phyloP scores from a whole-genome alignment of 2,329 filamentous ascomycete genomes.

The Colletotrichum somersetense region DNA sequence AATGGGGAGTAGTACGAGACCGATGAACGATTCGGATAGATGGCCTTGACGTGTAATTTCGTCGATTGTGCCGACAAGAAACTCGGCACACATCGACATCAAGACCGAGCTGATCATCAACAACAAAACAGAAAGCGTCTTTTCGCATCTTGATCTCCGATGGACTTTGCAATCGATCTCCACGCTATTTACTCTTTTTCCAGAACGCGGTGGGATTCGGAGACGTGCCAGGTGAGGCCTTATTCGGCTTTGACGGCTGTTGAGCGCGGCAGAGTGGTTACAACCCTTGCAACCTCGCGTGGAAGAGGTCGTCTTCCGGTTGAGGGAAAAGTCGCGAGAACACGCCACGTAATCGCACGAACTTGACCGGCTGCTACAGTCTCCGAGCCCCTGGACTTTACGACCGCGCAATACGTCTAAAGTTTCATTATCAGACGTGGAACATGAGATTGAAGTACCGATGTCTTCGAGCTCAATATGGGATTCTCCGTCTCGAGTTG shows the following conservation, averaged over 20 bases:
- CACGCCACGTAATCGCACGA: slow-evolving; percentile 44
- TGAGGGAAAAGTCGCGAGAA: slow-evolving; percentile 45
- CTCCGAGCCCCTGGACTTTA: background rate
- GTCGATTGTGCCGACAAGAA: slow-evolving; percentile 70
- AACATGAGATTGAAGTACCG: background rate
- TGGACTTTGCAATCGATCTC: fast-evolving
- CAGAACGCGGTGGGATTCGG: slow-evolving; percentile 40
- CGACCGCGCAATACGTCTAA: background rate
- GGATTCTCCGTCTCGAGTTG: background rate
- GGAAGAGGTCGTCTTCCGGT: slow-evolving; percentile 45
- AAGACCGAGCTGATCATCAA: slow-evolving; percentile 66
- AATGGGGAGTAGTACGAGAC: slow-evolving; percentile 72
- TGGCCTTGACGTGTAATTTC: slow-evolving; percentile 62
- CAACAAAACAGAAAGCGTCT: slow-evolving; percentile 60
- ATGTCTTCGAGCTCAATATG: slow-evolving; percentile 35
- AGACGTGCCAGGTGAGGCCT: slow-evolving; percentile 43
- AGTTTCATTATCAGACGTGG: slow-evolving; percentile 27
- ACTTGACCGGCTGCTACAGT: slow-evolving; percentile 17
- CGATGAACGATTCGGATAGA: slow-evolving; percentile 70
- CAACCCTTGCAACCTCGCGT: slow-evolving; percentile 43
- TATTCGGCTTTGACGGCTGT: slow-evolving; percentile 36
- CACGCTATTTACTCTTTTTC: background rate
- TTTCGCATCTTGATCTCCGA: slow-evolving; percentile 22
- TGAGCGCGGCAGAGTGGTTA: slow-evolving; percentile 42
- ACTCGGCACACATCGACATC: slow-evolving; percentile 71